A percentile compares a stretch with the other conserved stretches of the same genome.
Evolutionary conservation across 2,329 filamentous ascomycete species (phyloP).

Genomic region (Cryphonectria naterciae): DNA sequence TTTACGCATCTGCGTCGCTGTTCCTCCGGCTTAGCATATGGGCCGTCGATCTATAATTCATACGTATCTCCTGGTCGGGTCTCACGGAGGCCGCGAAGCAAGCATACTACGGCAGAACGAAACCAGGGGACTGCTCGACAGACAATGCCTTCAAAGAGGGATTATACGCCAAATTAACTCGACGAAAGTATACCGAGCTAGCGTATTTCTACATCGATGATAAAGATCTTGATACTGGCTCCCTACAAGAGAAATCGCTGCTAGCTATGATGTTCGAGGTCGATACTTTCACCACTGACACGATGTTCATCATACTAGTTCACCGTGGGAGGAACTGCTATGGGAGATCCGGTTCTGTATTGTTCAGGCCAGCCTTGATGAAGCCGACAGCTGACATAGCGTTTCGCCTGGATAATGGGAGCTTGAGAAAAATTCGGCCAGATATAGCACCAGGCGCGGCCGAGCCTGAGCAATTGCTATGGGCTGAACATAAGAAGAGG

Average conservation of each 20-base stretch:
- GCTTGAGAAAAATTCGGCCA: background rate
- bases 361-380: background rate
- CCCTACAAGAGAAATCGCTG: background rate
- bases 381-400: background rate
- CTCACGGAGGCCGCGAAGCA: background rate
- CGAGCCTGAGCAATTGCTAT: background rate
- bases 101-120: background rate
- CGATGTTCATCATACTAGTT: background rate
- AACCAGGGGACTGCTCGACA: background rate
- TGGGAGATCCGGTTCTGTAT: background rate
- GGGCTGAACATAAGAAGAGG: background rate
- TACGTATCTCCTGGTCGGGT: background rate
- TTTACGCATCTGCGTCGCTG: background rate
- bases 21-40: background rate
- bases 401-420: background rate
- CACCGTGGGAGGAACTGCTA: background rate
- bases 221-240: conserved; percentile 7
- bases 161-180: conserved; percentile 4
- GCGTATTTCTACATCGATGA: conserved; percentile 5
- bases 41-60: background rate
- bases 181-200: conserved; percentile 3
- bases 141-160: background rate
- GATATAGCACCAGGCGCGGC: background rate
- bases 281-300: background rate
- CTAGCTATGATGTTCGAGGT: conserved; percentile 3